Conservation (phyloP, 306 rosid species). For the Rosa rugosa region DNA sequence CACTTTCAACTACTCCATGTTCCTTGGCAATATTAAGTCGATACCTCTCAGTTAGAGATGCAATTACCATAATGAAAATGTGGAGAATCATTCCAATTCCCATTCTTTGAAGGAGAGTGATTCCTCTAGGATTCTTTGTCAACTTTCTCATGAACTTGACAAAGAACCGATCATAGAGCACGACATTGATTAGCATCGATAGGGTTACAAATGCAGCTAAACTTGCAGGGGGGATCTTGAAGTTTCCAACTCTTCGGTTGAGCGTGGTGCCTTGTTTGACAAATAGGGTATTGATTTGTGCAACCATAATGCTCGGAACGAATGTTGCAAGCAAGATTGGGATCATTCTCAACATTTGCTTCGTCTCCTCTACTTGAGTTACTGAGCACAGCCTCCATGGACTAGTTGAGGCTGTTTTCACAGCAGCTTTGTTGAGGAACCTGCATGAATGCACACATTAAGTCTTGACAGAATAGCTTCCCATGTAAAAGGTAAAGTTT, state of each 20-base stretch:
- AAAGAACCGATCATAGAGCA: slow-evolving; percentile 73
- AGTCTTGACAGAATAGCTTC: background rate
- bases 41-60: slow-evolving; percentile 61
- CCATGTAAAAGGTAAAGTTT: background rate
- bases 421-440: slow-evolving; percentile 44
- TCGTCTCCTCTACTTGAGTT: slow-evolving; percentile 88
- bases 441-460: slow-evolving; percentile 25
- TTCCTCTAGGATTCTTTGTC: slow-evolving; percentile 82
- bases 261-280: slow-evolving; percentile 93
- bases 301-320: slow-evolving; percentile 81
- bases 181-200: slow-evolving; percentile 70
- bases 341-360: slow-evolving; percentile 68
- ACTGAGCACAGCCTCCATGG: slow-evolving; percentile 57
- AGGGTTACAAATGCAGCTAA: slow-evolving; percentile 65
- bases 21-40: slow-evolving; percentile 58
- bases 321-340: slow-evolving; percentile 63
- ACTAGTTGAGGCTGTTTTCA: slow-evolving; percentile 37
- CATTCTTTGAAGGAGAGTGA: slow-evolving; percentile 79
- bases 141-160: slow-evolving; percentile 57
- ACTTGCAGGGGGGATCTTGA: slow-evolving; percentile 83
- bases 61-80: slow-evolving; percentile 55
- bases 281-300: slow-evolving; percentile 76
- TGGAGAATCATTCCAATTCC: slow-evolving; percentile 80
- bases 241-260: slow-evolving; percentile 56
- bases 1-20: slow-evolving; percentile 36